Evolutionary conservation across 2,329 filamentous ascomycete species (phyloP), one percentile per base, ranked within the genome.

Genomic region (Macrophomina phaseolina): DNA sequence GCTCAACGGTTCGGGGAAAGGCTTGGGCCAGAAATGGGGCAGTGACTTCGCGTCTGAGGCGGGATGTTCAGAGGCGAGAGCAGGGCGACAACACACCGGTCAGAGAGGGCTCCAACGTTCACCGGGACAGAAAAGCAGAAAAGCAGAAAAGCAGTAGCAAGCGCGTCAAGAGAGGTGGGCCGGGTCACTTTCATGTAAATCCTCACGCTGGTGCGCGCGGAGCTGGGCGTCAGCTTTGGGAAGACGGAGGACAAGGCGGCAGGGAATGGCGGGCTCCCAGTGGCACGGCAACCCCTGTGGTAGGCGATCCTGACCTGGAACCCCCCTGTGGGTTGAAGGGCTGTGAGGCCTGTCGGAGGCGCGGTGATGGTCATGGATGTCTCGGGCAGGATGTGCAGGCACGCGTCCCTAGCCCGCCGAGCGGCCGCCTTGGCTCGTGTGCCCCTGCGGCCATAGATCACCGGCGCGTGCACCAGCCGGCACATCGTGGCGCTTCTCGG

Each of bases 171-270:
- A 30, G 52, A 64, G 16, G 36, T 32, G 49, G 62, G 62, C 23
- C 16, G 32, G 48, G 36, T 46, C 23, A 38, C 51, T 65, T 56
- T 56, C 63, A 65, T 62, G 58, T 62, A 60, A 48, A 23, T 38
- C 34, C 38, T 23, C 38, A 42, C 16, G 48, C 34, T 28, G 56
- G 14, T n/a, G 45, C 42, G 30, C 40, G 40, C 56, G 42, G 58
- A 38, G 45, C 58, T 51, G 45, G 58, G 58, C 58, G 58, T 65
- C 63, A 65, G 63, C 63, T 65, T 56, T 65, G 51, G 63, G 46
- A 48, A 65, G 45, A 48, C 63, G 63, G 51, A 65, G 40, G 51
- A 48, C 62, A 36, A 36, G 62, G 49, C 62, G 49, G 48, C 60
- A 63, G 60, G 60, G 60, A 16, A 63, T 11, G 23, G 23, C 32